Evolutionary conservation across 345 rosid genomes (phyloP).

Genomic region (Eucalyptus albens): DNA sequence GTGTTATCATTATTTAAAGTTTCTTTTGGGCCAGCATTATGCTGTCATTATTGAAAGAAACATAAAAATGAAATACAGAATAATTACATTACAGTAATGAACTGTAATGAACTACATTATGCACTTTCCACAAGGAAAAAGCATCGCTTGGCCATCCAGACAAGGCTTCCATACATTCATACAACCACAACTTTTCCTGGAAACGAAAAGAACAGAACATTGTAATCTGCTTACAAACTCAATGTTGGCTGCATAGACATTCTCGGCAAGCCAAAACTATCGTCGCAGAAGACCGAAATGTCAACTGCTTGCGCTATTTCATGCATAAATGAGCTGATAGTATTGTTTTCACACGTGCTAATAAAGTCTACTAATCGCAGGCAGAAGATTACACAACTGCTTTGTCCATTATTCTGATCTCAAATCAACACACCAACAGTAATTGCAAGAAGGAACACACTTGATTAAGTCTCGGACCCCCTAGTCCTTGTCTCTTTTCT

Average conservation of each 20-base stretch:
- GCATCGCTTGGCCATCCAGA: background rate
- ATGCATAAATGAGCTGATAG: background rate
- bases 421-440: background rate
- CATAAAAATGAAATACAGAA: background rate
- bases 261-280: background rate
- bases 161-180: background rate
- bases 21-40: background rate
- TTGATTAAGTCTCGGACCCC: background rate
- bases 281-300: background rate
- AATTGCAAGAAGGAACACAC: background rate
- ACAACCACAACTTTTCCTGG: background rate
- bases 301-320: background rate
- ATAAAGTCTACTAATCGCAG: background rate
- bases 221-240: background rate
- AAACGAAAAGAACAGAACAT: background rate
- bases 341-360: background rate
- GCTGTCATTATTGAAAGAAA: background rate
- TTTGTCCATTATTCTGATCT: background rate
- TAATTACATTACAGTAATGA: background rate
- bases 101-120: background rate
- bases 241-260: background rate
- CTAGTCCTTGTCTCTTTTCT: background rate
- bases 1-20: background rate
- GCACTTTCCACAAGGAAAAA: background rate
- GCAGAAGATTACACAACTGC: background rate